Evolutionary conservation across 345 rosid genomes (phyloP), one percentile per base, ranked within the genome.

Genomic region (Alliaria petiolata): DNA sequence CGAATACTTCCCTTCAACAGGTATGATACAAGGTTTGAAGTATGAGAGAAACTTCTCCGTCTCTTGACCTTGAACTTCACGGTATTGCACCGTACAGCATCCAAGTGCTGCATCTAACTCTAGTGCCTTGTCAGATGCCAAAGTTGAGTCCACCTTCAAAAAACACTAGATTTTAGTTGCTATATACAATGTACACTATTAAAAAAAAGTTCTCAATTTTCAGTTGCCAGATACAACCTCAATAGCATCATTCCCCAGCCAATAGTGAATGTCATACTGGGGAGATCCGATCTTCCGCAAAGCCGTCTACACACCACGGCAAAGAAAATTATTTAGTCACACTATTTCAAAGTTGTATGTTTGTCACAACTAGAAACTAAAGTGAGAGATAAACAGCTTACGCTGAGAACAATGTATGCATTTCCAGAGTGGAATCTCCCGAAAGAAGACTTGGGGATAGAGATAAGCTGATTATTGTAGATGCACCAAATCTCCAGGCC

Each of bases 51-150:
- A 88, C 69, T 80, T 87, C 78, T 79, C 87, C 0, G 92, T 89
- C 81, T 89, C 98, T 76, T 74, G 86, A 78, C 96, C 96, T 80
- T 89, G 91, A 78, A 89, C 86, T 84, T 92, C 98, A 58, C 87
- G 79, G 65, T 92, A 92, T 69, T 92, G 98, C 57, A 92, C 98
- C 0, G 95, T 63, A 67, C 98, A 84, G 34, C 87, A 82, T 45
- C 98, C 98, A 16, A 89, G 80, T 31, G 86, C 89, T 56, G 83
- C 79, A 81, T 92, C 98, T 67, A 89, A 64, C 73, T 92, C 92
- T 17, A 89, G 83, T 44, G 96, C 89, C 76, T 89, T 87, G 39
- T 85, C 89, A 12, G 98, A 86, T 62, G 84, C 98, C 70, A 82
- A 65, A 51, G 60, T 56, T 33, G 85, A 80, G 64, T 92, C 98